Evolutionary conservation across 371 early-diverging fungal genomes (phyloP), one percentile per base, ranked within the genome.

Genomic region (Rhizomucor pusillus): DNA sequence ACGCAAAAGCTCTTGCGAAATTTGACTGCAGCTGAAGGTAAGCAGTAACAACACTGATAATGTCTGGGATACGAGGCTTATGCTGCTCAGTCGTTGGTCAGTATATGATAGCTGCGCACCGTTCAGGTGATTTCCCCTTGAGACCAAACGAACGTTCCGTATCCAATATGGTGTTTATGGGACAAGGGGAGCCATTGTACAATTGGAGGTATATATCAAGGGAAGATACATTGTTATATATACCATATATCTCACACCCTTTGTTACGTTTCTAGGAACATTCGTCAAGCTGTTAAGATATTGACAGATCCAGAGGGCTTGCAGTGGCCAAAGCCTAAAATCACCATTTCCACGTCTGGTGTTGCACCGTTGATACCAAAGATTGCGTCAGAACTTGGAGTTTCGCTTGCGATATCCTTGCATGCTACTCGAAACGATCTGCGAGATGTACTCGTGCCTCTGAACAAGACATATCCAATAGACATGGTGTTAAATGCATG

Each of bases 121-220:
- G 68, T 29, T 65, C 74, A 20, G 71, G 70, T 33, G 87, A 87
- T 46, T 80, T 87, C 43, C 85, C 83, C 1, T 50, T 65, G 1
- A 61, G 22, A 10, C 18, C 52, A 23, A 54, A 60, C 1, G 64
- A 65, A 47, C 73, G 79, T 33, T 78, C 65, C 22, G 79, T 95
- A 33, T 79, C 84, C 19, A 91, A 92, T 62, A 87, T 93, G 55
- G 94, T 94, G 4, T 93, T 92, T 60, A 93, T 95, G 96, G 94
- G 93, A 20, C 92, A 91, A 79, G 96, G 85, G 3, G 96, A 95
- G 59, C 94, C 94, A 0, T 69, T 94, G 25, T 90, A 92, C 64
- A 93, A 92, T 64, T 93, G 89, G 74, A 73, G 66, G 67, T 69
- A 66, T 9, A 5, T 29, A 25, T 10, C 47, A 18, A 23, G 11